Percentiles rank a stretch among this genome's conserved stretches.
Conservation (phyloP, 129 eudicot species). For the Lactuca saligna region DNA sequence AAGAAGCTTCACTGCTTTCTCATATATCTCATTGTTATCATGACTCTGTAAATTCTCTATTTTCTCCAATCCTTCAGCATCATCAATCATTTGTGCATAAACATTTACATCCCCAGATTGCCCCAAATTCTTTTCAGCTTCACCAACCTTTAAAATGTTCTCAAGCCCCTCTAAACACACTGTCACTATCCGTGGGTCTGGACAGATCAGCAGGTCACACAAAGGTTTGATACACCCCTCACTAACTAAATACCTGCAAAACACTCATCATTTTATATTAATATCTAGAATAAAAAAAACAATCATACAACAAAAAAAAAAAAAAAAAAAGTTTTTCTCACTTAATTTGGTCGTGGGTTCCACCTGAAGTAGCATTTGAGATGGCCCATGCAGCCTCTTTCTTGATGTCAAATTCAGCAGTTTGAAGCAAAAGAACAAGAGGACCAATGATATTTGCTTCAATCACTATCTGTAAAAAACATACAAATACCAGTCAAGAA, state of each 20-base stretch:
- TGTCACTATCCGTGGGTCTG: constrained; percentile 87
- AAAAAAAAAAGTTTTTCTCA: constrained; percentile 20
- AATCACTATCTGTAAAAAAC: constrained; percentile 59
- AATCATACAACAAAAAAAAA: not conserved
- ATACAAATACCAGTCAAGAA: not conserved
- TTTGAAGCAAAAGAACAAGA: constrained; percentile 66
- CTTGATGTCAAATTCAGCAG: constrained; percentile 87
- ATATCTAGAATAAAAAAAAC: not conserved
- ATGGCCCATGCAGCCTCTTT: constrained; percentile 97
- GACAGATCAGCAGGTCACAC: constrained; percentile 82
- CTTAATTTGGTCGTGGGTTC: constrained; percentile 87
- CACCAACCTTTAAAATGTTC: constrained; percentile 78
- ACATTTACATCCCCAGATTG: constrained; percentile 52
- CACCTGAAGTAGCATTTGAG: constrained; percentile 97
- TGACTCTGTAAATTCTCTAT: constrained; percentile 82
- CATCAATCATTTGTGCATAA: constrained; percentile 80
- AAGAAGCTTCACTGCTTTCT: constrained; percentile 81
- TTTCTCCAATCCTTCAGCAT: constrained; percentile 80
- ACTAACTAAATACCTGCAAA: constrained; percentile 68
- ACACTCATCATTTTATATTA: not conserved
- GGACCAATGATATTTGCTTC: constrained; percentile 69
- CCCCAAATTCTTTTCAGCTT: constrained; percentile 70
- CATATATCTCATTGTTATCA: constrained; percentile 83
- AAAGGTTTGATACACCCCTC: constrained; percentile 75
- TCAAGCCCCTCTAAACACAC: constrained; percentile 90